phyloP scores from a whole-genome alignment of 768 basidiomycete genomes.

The Dioszegia aurantiaca region DNA sequence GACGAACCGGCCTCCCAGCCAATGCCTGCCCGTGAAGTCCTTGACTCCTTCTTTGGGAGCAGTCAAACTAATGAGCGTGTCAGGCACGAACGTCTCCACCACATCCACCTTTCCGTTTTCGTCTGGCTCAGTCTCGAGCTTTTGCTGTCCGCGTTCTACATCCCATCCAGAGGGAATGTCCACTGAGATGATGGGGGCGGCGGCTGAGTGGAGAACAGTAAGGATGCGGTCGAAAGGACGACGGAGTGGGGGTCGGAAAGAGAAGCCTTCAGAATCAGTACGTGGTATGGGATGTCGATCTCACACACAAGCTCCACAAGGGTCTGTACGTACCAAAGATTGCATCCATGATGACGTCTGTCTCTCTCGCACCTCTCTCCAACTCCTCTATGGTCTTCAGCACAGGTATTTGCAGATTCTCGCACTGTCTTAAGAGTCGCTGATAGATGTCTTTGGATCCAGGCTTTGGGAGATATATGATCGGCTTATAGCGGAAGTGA shows the following conservation, averaged over 20 bases:
- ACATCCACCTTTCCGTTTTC: slow-evolving; percentile 44
- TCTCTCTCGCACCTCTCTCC: slow-evolving; percentile 37
- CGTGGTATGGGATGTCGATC: no score
- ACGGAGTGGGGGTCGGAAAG: slow-evolving; percentile 86
- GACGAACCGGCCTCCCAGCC: slow-evolving; percentile 89
- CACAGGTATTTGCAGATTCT: slow-evolving; percentile 79
- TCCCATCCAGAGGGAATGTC: slow-evolving; percentile 98
- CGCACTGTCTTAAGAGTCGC: slow-evolving; percentile 80
- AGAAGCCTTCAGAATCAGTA: slow-evolving; percentile 61
- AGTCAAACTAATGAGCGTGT: slow-evolving; percentile 83
- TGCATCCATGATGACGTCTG: slow-evolving; percentile 84
- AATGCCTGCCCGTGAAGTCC: slow-evolving; percentile 76
- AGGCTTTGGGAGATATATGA: slow-evolving; percentile 93
- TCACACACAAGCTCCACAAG: not conserved
- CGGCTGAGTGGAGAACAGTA: slow-evolving; percentile 61
- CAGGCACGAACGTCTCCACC: slow-evolving; percentile 62
- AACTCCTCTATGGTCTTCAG: slow-evolving; percentile 59
- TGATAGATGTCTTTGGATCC: slow-evolving; percentile 91
- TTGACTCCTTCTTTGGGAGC: slow-evolving; percentile 88
- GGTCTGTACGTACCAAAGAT: slow-evolving; percentile 66
- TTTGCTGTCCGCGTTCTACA: slow-evolving; percentile 68
- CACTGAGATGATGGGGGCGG: slow-evolving; percentile 82
- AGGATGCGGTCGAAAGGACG: slow-evolving; percentile 80
- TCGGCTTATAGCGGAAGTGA: slow-evolving; percentile 87
- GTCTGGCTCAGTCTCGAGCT: slow-evolving; percentile 36